Evolutionary conservation across 2,329 filamentous ascomycete genomes (phyloP), one percentile per base, ranked within the genome.

Genomic region (Calonectria henricotiae): DNA sequence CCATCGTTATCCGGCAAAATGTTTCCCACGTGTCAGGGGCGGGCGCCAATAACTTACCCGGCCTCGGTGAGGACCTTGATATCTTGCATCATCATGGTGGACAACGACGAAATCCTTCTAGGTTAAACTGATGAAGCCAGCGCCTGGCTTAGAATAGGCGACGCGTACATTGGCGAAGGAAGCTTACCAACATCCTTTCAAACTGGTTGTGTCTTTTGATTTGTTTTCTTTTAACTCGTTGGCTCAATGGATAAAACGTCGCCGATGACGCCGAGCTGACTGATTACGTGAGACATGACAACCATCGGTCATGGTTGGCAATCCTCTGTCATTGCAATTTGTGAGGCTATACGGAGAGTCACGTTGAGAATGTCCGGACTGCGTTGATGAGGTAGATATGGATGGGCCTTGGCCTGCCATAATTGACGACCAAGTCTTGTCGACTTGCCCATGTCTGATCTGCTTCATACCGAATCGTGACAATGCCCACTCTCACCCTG

Each of bases 401-500:
- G 55, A 58, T 58, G 43, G 4, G 41, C n/a, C n/a, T 23, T 23
- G 3, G n/a, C n/a, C n/a, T 20, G 7, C 20, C 43, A 23, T 17
- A 12, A 23, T 55, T 23, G 7, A 65, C 35, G 8, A 41, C 5
- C 46, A 30, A 47, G n/a, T 49, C 9, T 41, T 23, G 15, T 20
- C 25, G 27, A 44, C 41, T 62, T 47, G n/a, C 13, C 13, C 32
- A 25, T 25, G 23, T 39, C 20, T 20, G 32, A 55, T 39, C 23
- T 12, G 20, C 5, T 17, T 32, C 2, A 27, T 23, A 5, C 39
- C 20, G 17, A 23, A 4, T 30, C 27, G 39, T 32, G 43, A 70
- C 5, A 27, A 77, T 79, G 80, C 79, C 81, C 5, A 79, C 76
- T 27, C 70, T 84, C 60, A 83, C 79, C n/a, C 80, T 82, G 62